Conservation (phyloP, 2,329 filamentous ascomycete species). For the Bisporella sp. region DNA sequence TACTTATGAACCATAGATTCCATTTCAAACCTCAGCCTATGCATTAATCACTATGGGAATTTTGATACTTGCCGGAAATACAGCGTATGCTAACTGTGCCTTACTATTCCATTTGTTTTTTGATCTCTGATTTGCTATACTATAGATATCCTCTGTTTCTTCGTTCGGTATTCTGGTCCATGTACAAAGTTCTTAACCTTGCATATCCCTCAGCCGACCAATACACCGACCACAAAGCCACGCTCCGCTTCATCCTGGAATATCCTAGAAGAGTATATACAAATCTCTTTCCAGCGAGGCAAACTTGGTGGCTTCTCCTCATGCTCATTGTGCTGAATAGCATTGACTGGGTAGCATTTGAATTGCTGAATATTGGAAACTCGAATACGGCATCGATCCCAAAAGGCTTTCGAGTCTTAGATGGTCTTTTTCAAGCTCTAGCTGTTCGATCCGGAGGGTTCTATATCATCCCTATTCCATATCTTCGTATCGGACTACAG, state of each 20-base stretch:
- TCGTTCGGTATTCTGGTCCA: conserved; percentile 49
- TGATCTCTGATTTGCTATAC: neutral
- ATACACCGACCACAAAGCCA: conserved; percentile 21
- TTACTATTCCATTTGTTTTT: neutral
- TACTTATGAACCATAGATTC: conserved; percentile 22
- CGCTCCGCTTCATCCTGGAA: conserved; percentile 39
- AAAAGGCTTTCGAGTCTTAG: conserved; percentile 46
- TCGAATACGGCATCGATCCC: conserved; percentile 45
- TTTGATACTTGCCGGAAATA: conserved; percentile 58
- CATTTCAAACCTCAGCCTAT: conserved; percentile 33
- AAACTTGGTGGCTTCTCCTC: conserved; percentile 60
- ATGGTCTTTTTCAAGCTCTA: conserved; percentile 59
- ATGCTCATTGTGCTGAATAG: conserved; percentile 54
- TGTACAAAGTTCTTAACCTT: conserved; percentile 35
- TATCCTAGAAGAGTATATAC: conserved; percentile 54
- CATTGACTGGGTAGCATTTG: conserved; percentile 59
- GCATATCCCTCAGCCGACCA: conserved; percentile 30
- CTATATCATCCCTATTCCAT: conserved; percentile 54
- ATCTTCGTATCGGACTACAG: conserved; percentile 48
- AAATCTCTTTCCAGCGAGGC: conserved; percentile 54
- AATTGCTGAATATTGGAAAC: conserved; percentile 59
- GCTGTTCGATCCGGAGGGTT: conserved; percentile 61
- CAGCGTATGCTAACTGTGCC: conserved; percentile 30
- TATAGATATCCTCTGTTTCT: conserved; percentile 52
- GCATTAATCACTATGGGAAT: conserved; percentile 42